These are phyloP conservation scores for Carpinus fangiana DNA, from an alignment of 306 rosid genomes.

Conservation along the genomic window DNA sequence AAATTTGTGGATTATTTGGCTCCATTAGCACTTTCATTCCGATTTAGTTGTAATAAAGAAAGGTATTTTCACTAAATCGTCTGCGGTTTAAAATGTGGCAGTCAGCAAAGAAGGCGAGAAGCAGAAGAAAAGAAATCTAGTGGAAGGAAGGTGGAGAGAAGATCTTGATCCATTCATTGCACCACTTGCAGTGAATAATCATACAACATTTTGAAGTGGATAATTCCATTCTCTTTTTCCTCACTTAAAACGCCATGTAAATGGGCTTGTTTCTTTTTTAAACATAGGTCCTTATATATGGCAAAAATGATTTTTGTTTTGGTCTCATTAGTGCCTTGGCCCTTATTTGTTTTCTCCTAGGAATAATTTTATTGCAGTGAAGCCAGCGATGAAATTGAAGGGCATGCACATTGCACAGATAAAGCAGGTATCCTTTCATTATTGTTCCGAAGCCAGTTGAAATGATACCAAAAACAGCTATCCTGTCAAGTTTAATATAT, in stretches of 20 bases:
- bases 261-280: neutral
- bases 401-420: too few species aligned
- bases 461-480: neutral
- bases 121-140: conserved; percentile 87
- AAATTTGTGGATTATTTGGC: neutral
- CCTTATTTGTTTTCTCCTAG: neutral
- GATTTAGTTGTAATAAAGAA: neutral
- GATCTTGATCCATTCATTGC: conserved; percentile 53
- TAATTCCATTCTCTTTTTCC: neutral
- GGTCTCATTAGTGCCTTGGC: neutral
- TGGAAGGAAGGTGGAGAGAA: conserved; percentile 70
- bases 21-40: neutral
- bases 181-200: conserved; percentile 5
- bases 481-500: too few species aligned
- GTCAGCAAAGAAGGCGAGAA: conserved; percentile 81
- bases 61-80: conserved; percentile 1
- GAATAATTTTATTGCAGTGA: conserved; percentile 13
- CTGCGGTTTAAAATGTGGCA: conserved; percentile 32
- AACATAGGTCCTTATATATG: conserved; percentile 28
- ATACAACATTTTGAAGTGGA: conserved; percentile 2
- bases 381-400: too few species aligned
- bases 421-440: neutral
- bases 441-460: neutral
- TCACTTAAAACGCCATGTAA: neutral
- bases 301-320: conserved; percentile 12